Percentiles rank a stretch among this genome's conserved stretches.
Evolutionary conservation across 1,284 basidiomycete species (phyloP).

Genomic region (Ustilago xerochloae): DNA sequence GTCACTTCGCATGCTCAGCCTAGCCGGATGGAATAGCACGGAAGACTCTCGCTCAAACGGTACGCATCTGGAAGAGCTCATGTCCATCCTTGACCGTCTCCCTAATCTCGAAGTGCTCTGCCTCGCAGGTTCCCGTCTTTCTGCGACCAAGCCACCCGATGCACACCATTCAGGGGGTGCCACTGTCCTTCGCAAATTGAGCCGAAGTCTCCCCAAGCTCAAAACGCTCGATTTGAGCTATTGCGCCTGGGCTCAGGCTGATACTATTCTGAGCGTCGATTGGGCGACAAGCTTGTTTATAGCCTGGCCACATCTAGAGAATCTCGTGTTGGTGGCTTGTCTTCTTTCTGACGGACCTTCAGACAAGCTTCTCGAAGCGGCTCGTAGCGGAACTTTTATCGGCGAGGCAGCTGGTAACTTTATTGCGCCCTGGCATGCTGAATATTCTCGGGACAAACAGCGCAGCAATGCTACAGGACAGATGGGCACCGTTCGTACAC

Average conservation of each 20-base stretch:
- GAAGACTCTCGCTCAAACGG: not conserved
- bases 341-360: conserved; percentile 11
- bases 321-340: conserved; percentile 23
- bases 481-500: no score
- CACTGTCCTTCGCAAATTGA: conserved; percentile 35
- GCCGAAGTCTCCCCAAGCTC: conserved; percentile 23
- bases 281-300: conserved; percentile 9
- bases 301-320: conserved; percentile 23
- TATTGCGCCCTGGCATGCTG: conserved; percentile 24
- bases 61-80: conserved; percentile 13
- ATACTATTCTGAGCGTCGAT: conserved; percentile 21
- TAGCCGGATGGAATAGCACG: conserved; percentile 26
- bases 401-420: conserved; percentile 4
- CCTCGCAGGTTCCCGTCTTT: conserved; percentile 25
- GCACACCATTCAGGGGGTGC: conserved; percentile 6
- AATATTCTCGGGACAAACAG: conserved; percentile 16
- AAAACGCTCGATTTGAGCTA: conserved; percentile 34
- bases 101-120: conserved; percentile 38
- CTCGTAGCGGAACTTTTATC: not conserved
- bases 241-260: conserved; percentile 38
- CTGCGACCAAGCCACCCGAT: not conserved
- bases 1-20: conserved; percentile 29
- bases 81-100: conserved; percentile 12
- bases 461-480: no score
- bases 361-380: not conserved